These are phyloP conservation scores for Pichia sp. DNA, from an alignment of 1,139 yeast species.

Conservation along the genomic window DNA sequence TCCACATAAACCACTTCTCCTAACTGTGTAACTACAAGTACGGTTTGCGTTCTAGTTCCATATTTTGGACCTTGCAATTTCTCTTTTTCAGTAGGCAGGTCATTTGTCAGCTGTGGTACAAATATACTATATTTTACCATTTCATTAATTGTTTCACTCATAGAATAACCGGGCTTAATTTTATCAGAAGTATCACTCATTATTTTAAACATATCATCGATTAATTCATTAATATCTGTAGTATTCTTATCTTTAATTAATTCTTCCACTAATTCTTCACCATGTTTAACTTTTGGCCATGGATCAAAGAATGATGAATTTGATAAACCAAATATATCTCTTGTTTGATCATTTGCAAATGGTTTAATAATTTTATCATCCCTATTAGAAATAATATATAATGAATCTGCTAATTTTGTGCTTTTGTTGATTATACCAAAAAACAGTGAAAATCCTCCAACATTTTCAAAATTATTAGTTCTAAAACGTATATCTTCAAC, in stretches of 20 bases:
- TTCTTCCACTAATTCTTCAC: constrained; percentile 39
- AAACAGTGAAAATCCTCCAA: constrained; percentile 82
- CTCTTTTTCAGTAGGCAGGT: not conserved
- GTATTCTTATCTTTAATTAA: too few relatives aligned
- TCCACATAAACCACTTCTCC: constrained; percentile 45
- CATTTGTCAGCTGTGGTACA: constrained; percentile 52
- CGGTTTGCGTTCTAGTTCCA: constrained; percentile 89
- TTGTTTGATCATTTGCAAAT: constrained; percentile 27
- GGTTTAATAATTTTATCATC: constrained; percentile 26
- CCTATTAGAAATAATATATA: constrained; percentile 48
- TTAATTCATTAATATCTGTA: not conserved
- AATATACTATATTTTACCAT: constrained; percentile 54
- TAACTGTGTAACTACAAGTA: constrained; percentile 50
- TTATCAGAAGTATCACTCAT: constrained; percentile 34
- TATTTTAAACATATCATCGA: constrained; percentile 40
- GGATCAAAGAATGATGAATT: constrained; percentile 58
- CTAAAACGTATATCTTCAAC: constrained; percentile 31
- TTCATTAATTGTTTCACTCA: not conserved
- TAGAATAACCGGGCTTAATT: not conserved
- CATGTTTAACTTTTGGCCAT: constrained; percentile 67
- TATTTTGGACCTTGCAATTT: constrained; percentile 38
- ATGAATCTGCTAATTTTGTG: constrained; percentile 29
- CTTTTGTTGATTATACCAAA: constrained; percentile 43
- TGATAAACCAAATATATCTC: constrained; percentile 43
- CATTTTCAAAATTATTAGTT: constrained; percentile 36